phyloP scores from a whole-genome alignment of 1,284 basidiomycete genomes.

The Puccinia polysora region DNA sequence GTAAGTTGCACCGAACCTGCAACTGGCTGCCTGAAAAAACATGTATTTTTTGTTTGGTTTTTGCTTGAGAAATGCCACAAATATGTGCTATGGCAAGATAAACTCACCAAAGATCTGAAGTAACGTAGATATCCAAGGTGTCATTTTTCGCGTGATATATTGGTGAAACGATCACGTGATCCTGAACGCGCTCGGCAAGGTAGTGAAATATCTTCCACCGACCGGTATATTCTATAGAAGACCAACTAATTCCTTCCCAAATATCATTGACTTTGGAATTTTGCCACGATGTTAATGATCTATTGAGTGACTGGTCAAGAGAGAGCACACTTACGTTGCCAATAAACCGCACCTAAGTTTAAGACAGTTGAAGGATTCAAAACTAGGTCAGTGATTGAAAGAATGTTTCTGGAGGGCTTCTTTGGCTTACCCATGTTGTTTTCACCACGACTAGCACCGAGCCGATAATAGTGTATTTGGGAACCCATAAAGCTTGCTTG shows the following conservation, averaged over 20 bases:
- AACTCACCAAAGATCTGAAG: constrained; percentile 57
- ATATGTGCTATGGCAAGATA: background rate
- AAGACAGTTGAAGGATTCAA: background rate
- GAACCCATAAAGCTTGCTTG: constrained; percentile 60
- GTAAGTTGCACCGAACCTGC: constrained; percentile 59
- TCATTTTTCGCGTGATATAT: constrained; percentile 58
- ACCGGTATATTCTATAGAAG: constrained; percentile 62
- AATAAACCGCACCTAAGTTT: constrained; percentile 47
- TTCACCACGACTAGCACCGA: constrained; percentile 60
- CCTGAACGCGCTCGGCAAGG: constrained; percentile 57
- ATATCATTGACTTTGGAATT: constrained; percentile 59
- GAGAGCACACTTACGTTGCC: constrained; percentile 45
- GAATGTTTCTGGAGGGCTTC: background rate
- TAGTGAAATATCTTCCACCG: constrained; percentile 65
- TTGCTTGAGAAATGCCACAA: background rate
- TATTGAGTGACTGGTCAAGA: background rate
- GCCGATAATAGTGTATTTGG: constrained; percentile 63
- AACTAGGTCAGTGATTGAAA: constrained; percentile 3
- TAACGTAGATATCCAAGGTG: constrained; percentile 59
- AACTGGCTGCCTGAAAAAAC: constrained; percentile 55
- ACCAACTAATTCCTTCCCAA: constrained; percentile 65
- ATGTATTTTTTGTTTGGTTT: background rate
- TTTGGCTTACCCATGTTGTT: constrained; percentile 62
- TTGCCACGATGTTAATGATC: background rate
- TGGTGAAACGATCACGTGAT: constrained; percentile 59